These are phyloP conservation scores for Aspergillus funiculosus DNA, from an alignment of 495 filamentous ascomycete genomes.

Conservation along the genomic window DNA sequence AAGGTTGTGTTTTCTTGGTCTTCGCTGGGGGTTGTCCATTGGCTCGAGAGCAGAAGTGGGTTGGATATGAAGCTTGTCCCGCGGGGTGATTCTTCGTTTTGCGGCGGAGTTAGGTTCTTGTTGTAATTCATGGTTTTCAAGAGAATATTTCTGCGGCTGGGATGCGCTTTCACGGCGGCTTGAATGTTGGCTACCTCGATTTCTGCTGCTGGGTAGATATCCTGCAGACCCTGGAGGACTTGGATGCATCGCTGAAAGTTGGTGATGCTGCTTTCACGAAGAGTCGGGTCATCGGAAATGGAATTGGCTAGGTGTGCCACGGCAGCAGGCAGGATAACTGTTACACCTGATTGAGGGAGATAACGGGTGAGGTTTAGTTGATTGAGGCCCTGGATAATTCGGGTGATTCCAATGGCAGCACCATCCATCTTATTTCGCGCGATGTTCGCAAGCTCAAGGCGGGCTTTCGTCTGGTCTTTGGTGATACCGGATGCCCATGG, in stretches of 20 bases:
- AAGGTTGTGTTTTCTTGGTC: slow-evolving; percentile 1
- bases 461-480: slow-evolving; percentile 40
- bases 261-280: slow-evolving; percentile 57
- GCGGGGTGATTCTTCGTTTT: slow-evolving; percentile 5
- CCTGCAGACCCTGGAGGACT: slow-evolving; percentile 68
- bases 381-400: slow-evolving; percentile 65
- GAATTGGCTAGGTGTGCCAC: slow-evolving; percentile 84
- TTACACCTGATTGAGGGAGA: slow-evolving; percentile 79
- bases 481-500: slow-evolving; percentile 62
- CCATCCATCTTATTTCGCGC: slow-evolving; percentile 69
- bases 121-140: slow-evolving; percentile 36
- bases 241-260: slow-evolving; percentile 77
- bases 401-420: slow-evolving; percentile 69
- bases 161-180: slow-evolving; percentile 60
- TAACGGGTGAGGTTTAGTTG: slow-evolving; percentile 62
- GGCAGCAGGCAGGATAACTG: slow-evolving; percentile 77
- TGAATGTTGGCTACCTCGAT: slow-evolving; percentile 75
- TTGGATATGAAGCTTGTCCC: slow-evolving; percentile 18
- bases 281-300: slow-evolving; percentile 61
- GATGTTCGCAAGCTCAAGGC: slow-evolving; percentile 34
- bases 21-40: slow-evolving; percentile 13
- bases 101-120: slow-evolving; percentile 10
- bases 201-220: slow-evolving; percentile 78
- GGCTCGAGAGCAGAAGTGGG: slow-evolving; percentile 6
- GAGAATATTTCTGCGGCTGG: slow-evolving; percentile 28